A percentile compares a stretch with the other conserved stretches of the same genome.
phyloP scores from a whole-genome alignment of 1,284 basidiomycete genomes.

The Cutaneotrichosporon sp. region DNA sequence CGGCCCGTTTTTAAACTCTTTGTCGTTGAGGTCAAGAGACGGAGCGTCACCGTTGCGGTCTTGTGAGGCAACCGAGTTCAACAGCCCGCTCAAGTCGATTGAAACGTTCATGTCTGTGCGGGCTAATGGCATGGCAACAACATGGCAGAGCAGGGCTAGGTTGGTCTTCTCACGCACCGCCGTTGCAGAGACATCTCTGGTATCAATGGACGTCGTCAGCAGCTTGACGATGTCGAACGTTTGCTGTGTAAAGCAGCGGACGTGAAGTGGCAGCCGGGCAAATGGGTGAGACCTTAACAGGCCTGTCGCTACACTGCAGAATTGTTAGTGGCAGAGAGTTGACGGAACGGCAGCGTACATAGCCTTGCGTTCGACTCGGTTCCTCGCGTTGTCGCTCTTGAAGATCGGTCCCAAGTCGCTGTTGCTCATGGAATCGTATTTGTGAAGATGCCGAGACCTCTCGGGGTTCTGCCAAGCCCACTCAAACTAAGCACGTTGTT shows the following conservation, averaged over 20 bases:
- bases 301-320: slow-evolving; percentile 33
- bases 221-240: slow-evolving; percentile 21
- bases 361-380: slow-evolving; percentile 37
- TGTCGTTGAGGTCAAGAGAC: slow-evolving; percentile 63
- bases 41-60: slow-evolving; percentile 35
- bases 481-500: slow-evolving; percentile 61
- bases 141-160: not conserved
- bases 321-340: no score
- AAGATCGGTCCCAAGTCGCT: slow-evolving; percentile 23
- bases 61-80: slow-evolving; percentile 55
- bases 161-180: not conserved
- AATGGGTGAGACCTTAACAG: slow-evolving; percentile 27
- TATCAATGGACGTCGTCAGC: not conserved
- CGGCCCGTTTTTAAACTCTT: slow-evolving; percentile 46
- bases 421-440: not conserved
- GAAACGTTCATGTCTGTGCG: not conserved
- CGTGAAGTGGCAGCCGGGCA: slow-evolving; percentile 33
- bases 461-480: slow-evolving; percentile 84
- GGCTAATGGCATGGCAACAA: not conserved
- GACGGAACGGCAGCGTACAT: no score
- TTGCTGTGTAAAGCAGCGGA: slow-evolving; percentile 63
- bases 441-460: slow-evolving; percentile 49
- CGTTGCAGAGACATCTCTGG: no score
- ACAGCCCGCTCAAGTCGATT: not conserved
- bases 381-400: slow-evolving; percentile 36